Percentiles rank a stretch among this genome's conserved stretches.
These are phyloP conservation scores for Alternaria tenuissima DNA, from an alignment of 2,329 filamentous ascomycete species.

Conservation along the genomic window DNA sequence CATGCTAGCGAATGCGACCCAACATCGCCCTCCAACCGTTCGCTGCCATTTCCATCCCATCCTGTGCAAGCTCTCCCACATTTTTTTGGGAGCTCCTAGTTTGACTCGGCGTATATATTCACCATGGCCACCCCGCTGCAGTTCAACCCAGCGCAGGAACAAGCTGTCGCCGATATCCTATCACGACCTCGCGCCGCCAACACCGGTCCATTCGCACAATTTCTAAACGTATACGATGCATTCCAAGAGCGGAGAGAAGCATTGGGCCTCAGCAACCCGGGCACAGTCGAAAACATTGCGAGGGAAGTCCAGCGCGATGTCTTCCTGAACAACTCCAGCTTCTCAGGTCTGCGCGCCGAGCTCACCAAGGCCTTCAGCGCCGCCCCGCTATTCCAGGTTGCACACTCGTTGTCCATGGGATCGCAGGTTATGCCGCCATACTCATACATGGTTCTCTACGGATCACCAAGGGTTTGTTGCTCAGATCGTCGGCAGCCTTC, in stretches of 20 bases:
- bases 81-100: slow-evolving; percentile 11
- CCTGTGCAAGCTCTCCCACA: slow-evolving; percentile 19
- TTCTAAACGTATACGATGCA: slow-evolving; percentile 79
- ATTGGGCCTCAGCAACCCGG: slow-evolving; percentile 89
- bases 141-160: slow-evolving; percentile 44
- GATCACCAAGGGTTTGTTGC: slow-evolving; percentile 81
- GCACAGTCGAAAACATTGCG: slow-evolving; percentile 86
- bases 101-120: slow-evolving; percentile 16
- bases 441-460: slow-evolving; percentile 92
- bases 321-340: slow-evolving; percentile 95
- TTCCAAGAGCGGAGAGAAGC: slow-evolving; percentile 88
- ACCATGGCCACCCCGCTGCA: slow-evolving; percentile 43
- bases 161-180: slow-evolving; percentile 66
- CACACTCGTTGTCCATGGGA: slow-evolving; percentile 95
- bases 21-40: slow-evolving; percentile 20
- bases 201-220: slow-evolving; percentile 77
- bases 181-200: slow-evolving; percentile 55
- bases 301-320: slow-evolving; percentile 97
- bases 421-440: slow-evolving; percentile 90
- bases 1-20: slow-evolving; percentile 29
- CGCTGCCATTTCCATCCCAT: slow-evolving; percentile 30
- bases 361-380: slow-evolving; percentile 96
- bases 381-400: slow-evolving; percentile 93
- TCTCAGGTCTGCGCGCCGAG: slow-evolving; percentile 94
- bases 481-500: slow-evolving; percentile 6